Conservation (phyloP, 140 eudicot genomes). For the Oenanthe javanica region DNA sequence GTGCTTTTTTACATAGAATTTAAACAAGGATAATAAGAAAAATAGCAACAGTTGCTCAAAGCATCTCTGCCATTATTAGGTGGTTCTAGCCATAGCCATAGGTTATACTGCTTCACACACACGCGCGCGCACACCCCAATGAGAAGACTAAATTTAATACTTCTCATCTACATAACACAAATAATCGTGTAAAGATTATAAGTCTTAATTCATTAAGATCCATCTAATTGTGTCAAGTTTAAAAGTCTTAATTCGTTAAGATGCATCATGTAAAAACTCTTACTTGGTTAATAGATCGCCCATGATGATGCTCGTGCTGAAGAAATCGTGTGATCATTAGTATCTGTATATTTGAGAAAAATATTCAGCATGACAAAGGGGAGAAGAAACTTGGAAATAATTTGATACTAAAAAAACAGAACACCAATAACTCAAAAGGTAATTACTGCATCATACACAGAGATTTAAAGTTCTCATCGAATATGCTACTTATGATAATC, state of each 20-base stretch:
- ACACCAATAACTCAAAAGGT: not conserved
- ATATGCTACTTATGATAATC: not conserved
- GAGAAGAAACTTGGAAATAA: not conserved
- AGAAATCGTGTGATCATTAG: constrained; percentile 79
- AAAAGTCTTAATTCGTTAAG: not conserved
- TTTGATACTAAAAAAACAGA: not conserved
- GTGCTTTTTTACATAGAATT: not conserved
- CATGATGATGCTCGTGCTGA: constrained; percentile 93
- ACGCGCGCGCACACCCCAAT: too few relatives aligned
- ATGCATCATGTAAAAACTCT: not conserved
- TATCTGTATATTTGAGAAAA: constrained; percentile 29
- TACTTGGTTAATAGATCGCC: constrained; percentile 64
- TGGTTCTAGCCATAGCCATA: not conserved
- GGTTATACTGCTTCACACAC: too few relatives aligned
- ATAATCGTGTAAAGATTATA: not conserved
- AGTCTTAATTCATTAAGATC: not conserved
- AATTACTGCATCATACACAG: not conserved
- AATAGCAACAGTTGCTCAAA: not conserved
- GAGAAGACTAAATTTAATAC: not conserved
- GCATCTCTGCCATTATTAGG: not conserved
- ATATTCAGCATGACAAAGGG: not conserved
- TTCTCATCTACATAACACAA: not conserved
- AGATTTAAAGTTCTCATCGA: not conserved
- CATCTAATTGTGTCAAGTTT: not conserved
- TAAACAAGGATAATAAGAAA: not conserved